These are phyloP conservation scores for Catharanthus roseus DNA, from an alignment of 257 asterid species.

Conservation along the genomic window DNA sequence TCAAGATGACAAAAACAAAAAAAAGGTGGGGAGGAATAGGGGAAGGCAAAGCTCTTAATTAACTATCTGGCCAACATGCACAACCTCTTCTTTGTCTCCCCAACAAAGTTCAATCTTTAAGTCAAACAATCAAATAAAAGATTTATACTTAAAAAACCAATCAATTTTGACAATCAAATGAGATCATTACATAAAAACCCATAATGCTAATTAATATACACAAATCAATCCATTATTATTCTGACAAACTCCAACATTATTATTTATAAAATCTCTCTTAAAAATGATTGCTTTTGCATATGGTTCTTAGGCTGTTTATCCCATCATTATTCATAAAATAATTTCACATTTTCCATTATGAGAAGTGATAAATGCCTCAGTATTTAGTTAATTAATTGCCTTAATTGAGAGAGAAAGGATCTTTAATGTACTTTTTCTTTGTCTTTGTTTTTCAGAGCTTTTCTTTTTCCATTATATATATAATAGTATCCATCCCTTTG, in stretches of 20 bases:
- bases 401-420: too few relatives aligned
- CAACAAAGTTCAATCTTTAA: conserved; percentile 46
- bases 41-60: conserved; percentile 12
- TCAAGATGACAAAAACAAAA: not conserved
- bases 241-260: conserved; percentile 21
- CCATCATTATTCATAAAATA: conserved; percentile 17
- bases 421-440: too few relatives aligned
- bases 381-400: too few relatives aligned
- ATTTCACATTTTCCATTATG: not conserved
- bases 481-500: not conserved
- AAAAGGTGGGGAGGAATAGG: not conserved
- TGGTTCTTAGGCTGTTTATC: conserved; percentile 26
- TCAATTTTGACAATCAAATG: conserved; percentile 10
- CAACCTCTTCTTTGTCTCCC: conserved; percentile 57
- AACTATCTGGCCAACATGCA: conserved; percentile 61
- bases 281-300: conserved; percentile 55
- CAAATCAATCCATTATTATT: conserved; percentile 26
- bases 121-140: conserved; percentile 36
- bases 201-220: conserved; percentile 10
- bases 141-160: conserved; percentile 18
- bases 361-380: too few relatives aligned
- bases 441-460: too few relatives aligned
- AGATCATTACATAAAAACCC: conserved; percentile 11
- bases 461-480: too few relatives aligned
- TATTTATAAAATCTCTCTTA: conserved; percentile 16